These are phyloP conservation scores for Gracilaria domingensis DNA, from an alignment of 23 red algal species.

Conservation along the genomic window DNA sequence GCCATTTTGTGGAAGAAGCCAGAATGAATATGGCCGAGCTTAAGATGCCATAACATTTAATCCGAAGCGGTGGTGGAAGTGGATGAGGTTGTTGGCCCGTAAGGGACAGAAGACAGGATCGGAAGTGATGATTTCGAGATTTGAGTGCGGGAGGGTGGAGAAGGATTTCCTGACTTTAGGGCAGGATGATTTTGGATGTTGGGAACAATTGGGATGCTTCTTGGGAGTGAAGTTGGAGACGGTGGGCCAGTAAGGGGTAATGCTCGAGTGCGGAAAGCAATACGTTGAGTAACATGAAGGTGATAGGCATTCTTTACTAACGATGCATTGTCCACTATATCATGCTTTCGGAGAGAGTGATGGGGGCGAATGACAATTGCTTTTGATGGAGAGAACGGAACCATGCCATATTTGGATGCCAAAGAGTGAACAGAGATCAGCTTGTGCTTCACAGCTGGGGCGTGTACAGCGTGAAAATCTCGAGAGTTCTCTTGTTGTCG, in stretches of 20 bases:
- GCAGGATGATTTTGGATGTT: background rate
- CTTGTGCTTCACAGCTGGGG: background rate
- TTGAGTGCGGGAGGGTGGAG: background rate
- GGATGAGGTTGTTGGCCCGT: background rate
- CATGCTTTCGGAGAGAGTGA: background rate
- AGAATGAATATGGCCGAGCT: conserved; percentile 32
- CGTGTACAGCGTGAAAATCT: background rate
- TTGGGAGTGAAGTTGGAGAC: background rate
- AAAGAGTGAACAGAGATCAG: conserved; percentile 6
- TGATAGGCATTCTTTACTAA: background rate
- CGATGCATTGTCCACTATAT: background rate
- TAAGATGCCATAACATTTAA: conserved; percentile 13
- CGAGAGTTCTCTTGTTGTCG: background rate
- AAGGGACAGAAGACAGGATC: background rate
- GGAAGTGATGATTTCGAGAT: background rate
- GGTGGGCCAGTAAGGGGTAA: background rate
- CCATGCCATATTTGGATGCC: background rate
- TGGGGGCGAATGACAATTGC: background rate
- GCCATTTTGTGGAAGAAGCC: background rate
- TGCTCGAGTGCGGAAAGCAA: background rate
- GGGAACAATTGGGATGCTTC: background rate
- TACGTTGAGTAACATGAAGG: background rate
- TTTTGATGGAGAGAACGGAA: background rate
- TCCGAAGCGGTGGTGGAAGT: background rate
- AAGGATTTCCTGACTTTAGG: background rate